Conservation (phyloP, 257 asterid species). For the Eucommia ulmoides region DNA sequence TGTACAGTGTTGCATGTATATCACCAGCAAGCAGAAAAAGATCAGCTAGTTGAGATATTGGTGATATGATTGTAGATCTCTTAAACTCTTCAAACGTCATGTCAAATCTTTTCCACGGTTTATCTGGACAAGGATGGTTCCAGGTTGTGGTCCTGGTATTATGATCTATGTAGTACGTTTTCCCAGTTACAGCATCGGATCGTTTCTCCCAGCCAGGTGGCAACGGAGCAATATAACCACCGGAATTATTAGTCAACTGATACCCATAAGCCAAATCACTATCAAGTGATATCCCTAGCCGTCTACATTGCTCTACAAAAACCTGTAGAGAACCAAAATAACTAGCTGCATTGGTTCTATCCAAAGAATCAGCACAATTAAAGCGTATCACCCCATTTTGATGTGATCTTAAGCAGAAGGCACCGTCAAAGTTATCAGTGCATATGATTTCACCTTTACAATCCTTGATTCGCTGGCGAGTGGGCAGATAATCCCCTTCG, state of each 20-base stretch:
- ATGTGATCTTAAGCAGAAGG: slow-evolving; percentile 93
- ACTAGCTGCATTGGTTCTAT: slow-evolving; percentile 99
- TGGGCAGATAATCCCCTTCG: slow-evolving; percentile 89
- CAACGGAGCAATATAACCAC: slow-evolving; percentile 86
- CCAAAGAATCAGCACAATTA: slow-evolving; percentile 97
- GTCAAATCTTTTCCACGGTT: slow-evolving; percentile 98
- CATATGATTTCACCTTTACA: slow-evolving; percentile 90
- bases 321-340: slow-evolving; percentile 96
- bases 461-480: slow-evolving; percentile 65
- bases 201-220: slow-evolving; percentile 99
- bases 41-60: slow-evolving; percentile 82
- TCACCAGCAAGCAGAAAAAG: slow-evolving; percentile 86
- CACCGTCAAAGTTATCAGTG: slow-evolving; percentile 75
- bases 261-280: slow-evolving; percentile 71
- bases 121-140: slow-evolving; percentile 99
- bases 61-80: slow-evolving; percentile 87
- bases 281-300: slow-evolving; percentile 94
- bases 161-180: slow-evolving; percentile 89
- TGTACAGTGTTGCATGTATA: slow-evolving; percentile 85
- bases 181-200: slow-evolving; percentile 90
- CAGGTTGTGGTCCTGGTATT: slow-evolving; percentile 95
- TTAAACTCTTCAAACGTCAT: slow-evolving; percentile 96
- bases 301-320: slow-evolving; percentile 91
- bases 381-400: slow-evolving; percentile 97
- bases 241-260: slow-evolving; percentile 49